A percentile compares a stretch with the other conserved stretches of the same genome.
phyloP scores from a whole-genome alignment of 257 asterid genomes.

The Nicotiana obtusifolia region DNA sequence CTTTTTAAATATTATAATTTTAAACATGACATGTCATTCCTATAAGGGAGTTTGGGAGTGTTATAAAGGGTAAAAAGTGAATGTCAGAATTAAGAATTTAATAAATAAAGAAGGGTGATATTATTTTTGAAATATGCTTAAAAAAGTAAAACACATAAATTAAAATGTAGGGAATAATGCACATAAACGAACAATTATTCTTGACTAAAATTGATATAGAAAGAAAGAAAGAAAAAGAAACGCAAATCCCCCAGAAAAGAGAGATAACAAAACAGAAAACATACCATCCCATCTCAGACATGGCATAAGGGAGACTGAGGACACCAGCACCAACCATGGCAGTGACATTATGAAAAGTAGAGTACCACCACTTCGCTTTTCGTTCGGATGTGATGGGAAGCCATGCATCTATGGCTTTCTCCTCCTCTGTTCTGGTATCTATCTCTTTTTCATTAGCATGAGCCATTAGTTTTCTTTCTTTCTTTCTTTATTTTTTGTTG shows the following conservation, averaged over 20 bases:
- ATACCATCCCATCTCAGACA: conserved; percentile 69
- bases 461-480: background rate
- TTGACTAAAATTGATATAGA: background rate
- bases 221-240: background rate
- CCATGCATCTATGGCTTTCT: conserved; percentile 52
- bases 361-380: conserved; percentile 71
- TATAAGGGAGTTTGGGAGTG: background rate
- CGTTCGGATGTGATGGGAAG: conserved; percentile 56
- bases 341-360: conserved; percentile 75
- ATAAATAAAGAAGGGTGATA: background rate
- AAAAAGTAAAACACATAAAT: background rate
- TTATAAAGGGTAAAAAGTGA: background rate
- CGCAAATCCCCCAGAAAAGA: background rate
- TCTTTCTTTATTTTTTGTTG: background rate
- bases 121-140: background rate
- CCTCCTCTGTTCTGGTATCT: conserved; percentile 19
- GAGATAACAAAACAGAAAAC: too few relatives aligned
- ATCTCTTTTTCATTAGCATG: background rate
- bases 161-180: background rate
- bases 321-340: conserved; percentile 31
- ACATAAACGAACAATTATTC: background rate
- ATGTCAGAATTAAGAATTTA: background rate
- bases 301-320: conserved; percentile 30
- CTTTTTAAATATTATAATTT: too few relatives aligned
- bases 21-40: background rate